Base-by-base conservation (phyloP, 345 rosid species). In the Pistacia integerrima region DNA sequence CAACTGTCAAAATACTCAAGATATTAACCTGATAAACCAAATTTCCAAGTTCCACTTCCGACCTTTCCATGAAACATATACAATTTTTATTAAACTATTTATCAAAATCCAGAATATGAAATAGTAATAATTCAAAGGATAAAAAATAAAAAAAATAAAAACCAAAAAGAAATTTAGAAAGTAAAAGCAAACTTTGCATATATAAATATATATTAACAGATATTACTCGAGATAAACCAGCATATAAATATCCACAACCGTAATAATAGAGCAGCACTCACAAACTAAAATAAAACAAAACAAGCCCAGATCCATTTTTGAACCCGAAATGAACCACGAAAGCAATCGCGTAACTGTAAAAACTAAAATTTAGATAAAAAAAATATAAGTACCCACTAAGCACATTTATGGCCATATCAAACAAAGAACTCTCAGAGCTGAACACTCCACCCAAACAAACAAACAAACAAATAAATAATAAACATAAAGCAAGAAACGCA, bases 291-390 rank as follows among this genome's bases (percentile, higher is more conserved):
- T 22, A 54, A 56, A 76, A 75, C 10, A 20, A 33, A 48, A 51
- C 73, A 72, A 58, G 22, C 81, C 68, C 86, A 75, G 81, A 86
- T 79, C 85, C 85, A 83, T 83, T 75, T 61, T 62, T 25, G 33
- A 81, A 73, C 69, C 83, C 54, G 44, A 74, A 78, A 76, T 38
- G 20, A 78, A 38, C 68, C 58, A 38, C 52, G 4, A 74, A 41
- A 46, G 5, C 67, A 75, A 71, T 49, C 70, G 64, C 51, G 35
- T 16, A 73, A 30, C 33, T 11, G 12, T 8, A 62, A 67, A 72
- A 63, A 33, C 51, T 3, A 22, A 18, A 75, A 36, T 74, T 69
- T 36, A 41, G 33, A 18, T 54, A 64, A 2, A 30, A 25, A 57
- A 33, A 60, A 57, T 16, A 70, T n/a, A 64, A 66, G 22, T 17